Evolutionary conservation across 1,139 yeast species (phyloP).

Genomic region (Kurtzmaniella quercitrusa): DNA sequence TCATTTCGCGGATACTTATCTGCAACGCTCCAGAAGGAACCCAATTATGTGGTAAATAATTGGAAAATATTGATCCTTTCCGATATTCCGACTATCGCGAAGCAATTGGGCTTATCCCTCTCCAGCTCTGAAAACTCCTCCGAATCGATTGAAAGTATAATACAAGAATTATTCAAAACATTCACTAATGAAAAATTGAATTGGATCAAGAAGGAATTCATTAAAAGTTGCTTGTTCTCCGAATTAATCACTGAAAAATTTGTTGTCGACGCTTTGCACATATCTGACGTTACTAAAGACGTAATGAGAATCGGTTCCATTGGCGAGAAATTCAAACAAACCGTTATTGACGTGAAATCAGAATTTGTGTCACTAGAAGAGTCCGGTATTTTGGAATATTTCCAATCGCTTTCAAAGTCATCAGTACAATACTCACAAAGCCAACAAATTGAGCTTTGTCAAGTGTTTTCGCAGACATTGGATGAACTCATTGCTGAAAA

Average conservation of each 20-base stretch:
- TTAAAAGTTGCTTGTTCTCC: slow-evolving; percentile 43
- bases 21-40: slow-evolving; percentile 14
- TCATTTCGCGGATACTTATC: slow-evolving; percentile 18
- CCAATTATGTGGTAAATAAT: slow-evolving; percentile 24
- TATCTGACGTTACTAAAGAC: slow-evolving; percentile 2
- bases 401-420: slow-evolving; percentile 20
- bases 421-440: slow-evolving; percentile 3
- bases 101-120: not conserved
- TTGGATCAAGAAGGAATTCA: slow-evolving; percentile 47
- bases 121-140: slow-evolving; percentile 8
- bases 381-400: slow-evolving; percentile 42
- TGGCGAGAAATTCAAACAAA: slow-evolving; percentile 21
- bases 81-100: not conserved
- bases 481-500: slow-evolving; percentile 35
- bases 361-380: slow-evolving; percentile 55
- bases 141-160: slow-evolving; percentile 15
- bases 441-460: slow-evolving; percentile 30
- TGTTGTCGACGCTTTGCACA: slow-evolving; percentile 18
- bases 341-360: slow-evolving; percentile 42
- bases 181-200: slow-evolving; percentile 10
- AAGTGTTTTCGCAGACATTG: slow-evolving; percentile 27
- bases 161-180: slow-evolving; percentile 15
- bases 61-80: slow-evolving; percentile 34
- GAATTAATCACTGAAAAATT: slow-evolving; percentile 36
- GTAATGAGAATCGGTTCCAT: slow-evolving; percentile 20